A percentile compares a stretch with the other conserved stretches of the same genome.
Conservation (phyloP, 2,329 filamentous ascomycete species). For the Curvularia sp. region DNA sequence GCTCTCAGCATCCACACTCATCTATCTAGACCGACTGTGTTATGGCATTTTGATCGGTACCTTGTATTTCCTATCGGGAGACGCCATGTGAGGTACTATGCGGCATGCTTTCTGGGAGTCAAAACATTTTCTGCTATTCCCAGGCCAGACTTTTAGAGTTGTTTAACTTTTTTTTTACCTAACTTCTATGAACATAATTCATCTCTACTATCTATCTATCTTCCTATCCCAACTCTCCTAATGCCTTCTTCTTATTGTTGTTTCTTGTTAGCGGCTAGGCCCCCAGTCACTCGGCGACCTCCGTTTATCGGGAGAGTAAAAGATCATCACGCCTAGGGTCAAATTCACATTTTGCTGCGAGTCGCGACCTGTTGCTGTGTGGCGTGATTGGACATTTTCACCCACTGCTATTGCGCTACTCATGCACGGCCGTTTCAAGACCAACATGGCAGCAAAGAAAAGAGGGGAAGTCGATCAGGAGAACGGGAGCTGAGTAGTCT, state of each 20-base stretch:
- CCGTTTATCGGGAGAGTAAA: conserved; percentile 5
- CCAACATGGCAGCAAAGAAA: conserved; percentile 13
- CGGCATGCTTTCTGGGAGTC: conserved; percentile 29
- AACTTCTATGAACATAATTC: conserved; percentile 47
- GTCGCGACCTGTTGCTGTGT: conserved; percentile 2
- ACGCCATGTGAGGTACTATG: conserved; percentile 29
- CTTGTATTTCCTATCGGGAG: conserved; percentile 36
- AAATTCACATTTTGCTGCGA: conserved; percentile 11
- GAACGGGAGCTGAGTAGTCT: conserved; percentile 4
- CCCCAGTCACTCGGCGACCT: background rate
- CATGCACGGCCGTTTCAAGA: conserved; percentile 20
- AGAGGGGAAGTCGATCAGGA: conserved; percentile 17
- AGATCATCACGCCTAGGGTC: conserved; percentile 9
- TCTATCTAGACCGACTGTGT: conserved; percentile 39
- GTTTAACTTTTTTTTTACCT: conserved; percentile 28
- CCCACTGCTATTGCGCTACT: conserved; percentile 9
- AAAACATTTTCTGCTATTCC: conserved; percentile 30
- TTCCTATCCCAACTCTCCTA: background rate
- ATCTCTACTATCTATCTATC: conserved; percentile 13
- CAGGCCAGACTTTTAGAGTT: conserved; percentile 20
- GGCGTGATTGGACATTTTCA: conserved; percentile 8
- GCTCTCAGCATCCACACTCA: conserved; percentile 17
- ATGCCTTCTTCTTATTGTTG: background rate
- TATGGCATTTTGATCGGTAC: conserved; percentile 43
- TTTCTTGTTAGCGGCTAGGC: conserved; percentile 1